Conservation (phyloP, 2,329 filamentous ascomycete genomes). For the Metarhizium robertsii region DNA sequence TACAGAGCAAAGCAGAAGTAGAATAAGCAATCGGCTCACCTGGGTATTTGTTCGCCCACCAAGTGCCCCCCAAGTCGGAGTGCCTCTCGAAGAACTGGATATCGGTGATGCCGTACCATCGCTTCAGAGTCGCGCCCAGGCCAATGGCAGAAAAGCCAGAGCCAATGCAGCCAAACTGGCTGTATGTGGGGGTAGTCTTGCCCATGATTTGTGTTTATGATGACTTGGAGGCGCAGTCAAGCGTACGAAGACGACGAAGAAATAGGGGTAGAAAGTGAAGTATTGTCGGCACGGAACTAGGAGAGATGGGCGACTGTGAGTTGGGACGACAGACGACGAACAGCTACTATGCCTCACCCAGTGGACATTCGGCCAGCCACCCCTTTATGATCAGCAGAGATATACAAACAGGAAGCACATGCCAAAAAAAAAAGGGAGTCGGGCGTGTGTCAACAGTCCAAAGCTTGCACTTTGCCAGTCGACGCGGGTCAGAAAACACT, state of each 20-base stretch:
- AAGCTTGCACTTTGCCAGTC: not conserved
- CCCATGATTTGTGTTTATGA: not conserved
- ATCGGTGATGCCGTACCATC: slow-evolving; percentile 47
- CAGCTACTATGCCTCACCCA: too few relatives aligned
- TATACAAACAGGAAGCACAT: too few relatives aligned
- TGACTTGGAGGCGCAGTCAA: too few relatives aligned
- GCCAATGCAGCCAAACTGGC: slow-evolving; percentile 40
- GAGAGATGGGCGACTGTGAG: too few relatives aligned
- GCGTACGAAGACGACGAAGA: too few relatives aligned
- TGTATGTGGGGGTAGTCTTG: slow-evolving; percentile 15
- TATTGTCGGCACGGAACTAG: too few relatives aligned
- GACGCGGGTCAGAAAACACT: not conserved
- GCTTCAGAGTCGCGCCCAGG: slow-evolving; percentile 48
- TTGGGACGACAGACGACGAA: too few relatives aligned
- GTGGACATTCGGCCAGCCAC: too few relatives aligned
- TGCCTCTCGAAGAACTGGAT: slow-evolving; percentile 52
- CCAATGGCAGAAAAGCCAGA: slow-evolving; percentile 54
- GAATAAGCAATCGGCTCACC: slow-evolving; percentile 19
- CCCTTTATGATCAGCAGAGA: too few relatives aligned
- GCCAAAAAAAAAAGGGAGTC: too few relatives aligned
- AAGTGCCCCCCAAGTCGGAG: slow-evolving; percentile 51
- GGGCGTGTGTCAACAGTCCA: too few relatives aligned
- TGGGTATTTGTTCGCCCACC: slow-evolving; percentile 54
- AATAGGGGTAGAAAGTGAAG: too few relatives aligned
- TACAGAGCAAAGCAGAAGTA: not conserved